These are phyloP conservation scores for Coemansia sp. DNA, from an alignment of 371 early-diverging fungal genomes.

Conservation along the genomic window DNA sequence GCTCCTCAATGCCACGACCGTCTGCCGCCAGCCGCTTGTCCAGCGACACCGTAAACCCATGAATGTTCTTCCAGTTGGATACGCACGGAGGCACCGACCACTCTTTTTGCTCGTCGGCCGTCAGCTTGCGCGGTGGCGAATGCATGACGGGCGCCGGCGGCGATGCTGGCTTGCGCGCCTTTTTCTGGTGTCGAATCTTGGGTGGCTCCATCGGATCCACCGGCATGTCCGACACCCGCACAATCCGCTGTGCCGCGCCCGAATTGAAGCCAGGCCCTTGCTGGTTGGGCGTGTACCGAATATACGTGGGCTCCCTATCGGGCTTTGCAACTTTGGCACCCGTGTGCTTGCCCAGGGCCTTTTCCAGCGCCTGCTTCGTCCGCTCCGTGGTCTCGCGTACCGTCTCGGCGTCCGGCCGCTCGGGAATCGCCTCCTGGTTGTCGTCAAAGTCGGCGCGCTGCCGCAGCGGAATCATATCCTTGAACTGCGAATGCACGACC, in stretches of 20 bases:
- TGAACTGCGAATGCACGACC: constrained; percentile 79
- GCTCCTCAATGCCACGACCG: constrained; percentile 92
- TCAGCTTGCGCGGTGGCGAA: constrained; percentile 93
- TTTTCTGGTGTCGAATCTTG: constrained; percentile 85
- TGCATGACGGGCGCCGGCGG: constrained; percentile 97
- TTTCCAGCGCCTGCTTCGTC: constrained; percentile 85
- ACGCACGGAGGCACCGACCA: constrained; percentile 98
- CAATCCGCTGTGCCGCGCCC: constrained; percentile 77
- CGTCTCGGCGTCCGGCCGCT: constrained; percentile 76
- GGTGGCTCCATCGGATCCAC: constrained; percentile 97
- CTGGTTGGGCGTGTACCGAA: constrained; percentile 88
- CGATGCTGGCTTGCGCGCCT: constrained; percentile 84
- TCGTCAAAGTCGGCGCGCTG: constrained; percentile 71
- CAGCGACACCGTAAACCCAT: constrained; percentile 96
- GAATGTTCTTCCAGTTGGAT: constrained; percentile 98
- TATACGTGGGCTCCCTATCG: constrained; percentile 68
- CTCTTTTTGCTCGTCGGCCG: constrained; percentile 90
- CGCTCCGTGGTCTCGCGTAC: constrained; percentile 83
- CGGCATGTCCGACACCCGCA: constrained; percentile 93
- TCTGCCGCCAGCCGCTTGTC: constrained; percentile 98
- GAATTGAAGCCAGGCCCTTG: constrained; percentile 62
- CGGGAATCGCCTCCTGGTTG: constrained; percentile 62
- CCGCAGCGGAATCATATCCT: constrained; percentile 76
- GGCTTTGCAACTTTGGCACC: constrained; percentile 61
- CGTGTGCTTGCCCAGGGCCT: constrained; percentile 77